A percentile compares a stretch with the other conserved stretches of the same genome.
phyloP scores from a whole-genome alignment of 192 early-diverging fungal species.

The Lunasporangiospora selenospora region DNA sequence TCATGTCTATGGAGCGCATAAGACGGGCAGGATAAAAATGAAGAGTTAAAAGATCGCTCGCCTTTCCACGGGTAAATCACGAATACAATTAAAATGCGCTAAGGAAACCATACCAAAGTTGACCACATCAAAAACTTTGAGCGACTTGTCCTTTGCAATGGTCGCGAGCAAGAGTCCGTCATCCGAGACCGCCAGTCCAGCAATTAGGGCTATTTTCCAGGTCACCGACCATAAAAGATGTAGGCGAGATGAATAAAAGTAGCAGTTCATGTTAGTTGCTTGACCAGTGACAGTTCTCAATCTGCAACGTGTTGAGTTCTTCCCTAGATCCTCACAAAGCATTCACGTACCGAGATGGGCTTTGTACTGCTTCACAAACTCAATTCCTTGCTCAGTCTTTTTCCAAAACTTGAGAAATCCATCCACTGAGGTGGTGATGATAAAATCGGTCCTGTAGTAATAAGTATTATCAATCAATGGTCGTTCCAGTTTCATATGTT shows the following conservation, averaged over 20 bases:
- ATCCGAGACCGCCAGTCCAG: slow-evolving; percentile 63
- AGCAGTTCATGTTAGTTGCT: too few species aligned
- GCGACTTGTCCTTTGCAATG: slow-evolving; percentile 76
- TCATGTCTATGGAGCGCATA: slow-evolving; percentile 78
- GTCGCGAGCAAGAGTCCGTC: slow-evolving; percentile 89
- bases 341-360: slow-evolving; percentile 75
- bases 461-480: not conserved
- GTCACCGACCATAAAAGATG: not conserved
- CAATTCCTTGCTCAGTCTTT: slow-evolving; percentile 88
- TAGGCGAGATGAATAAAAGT: not conserved
- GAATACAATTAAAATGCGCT: not conserved
- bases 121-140: slow-evolving; percentile 96
- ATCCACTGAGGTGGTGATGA: slow-evolving; percentile 94
- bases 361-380: slow-evolving; percentile 98
- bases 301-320: too few species aligned
- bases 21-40: not conserved
- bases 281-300: too few species aligned
- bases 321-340: too few species aligned
- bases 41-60: not conserved
- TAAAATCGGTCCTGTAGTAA: slow-evolving; percentile 78
- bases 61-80: not conserved
- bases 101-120: slow-evolving; percentile 95
- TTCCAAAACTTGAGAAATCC: slow-evolving; percentile 99
- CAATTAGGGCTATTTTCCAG: slow-evolving; percentile 49
- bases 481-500: too few species aligned